phyloP scores from a whole-genome alignment of 306 rosid species.

The Vigna nakashimae region DNA sequence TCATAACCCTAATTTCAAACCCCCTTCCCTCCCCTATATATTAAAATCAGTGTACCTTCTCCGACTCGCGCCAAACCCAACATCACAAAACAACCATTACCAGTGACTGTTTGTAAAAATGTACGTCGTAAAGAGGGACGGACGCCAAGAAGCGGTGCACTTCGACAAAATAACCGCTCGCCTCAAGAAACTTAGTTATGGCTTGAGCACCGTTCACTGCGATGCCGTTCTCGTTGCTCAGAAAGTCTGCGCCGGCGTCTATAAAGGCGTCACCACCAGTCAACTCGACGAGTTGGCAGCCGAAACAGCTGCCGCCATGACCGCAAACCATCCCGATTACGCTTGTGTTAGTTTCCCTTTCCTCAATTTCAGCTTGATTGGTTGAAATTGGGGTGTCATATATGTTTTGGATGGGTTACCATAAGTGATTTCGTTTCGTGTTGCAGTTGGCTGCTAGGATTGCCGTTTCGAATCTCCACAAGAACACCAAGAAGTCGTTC shows the following conservation, averaged over 20 bases:
- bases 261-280: slow-evolving; percentile 93
- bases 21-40: slow-evolving; percentile 8
- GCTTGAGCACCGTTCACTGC: slow-evolving; percentile 80
- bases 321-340: slow-evolving; percentile 77
- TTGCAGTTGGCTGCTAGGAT: slow-evolving; percentile 86
- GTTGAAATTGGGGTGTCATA: not conserved
- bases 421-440: slow-evolving; percentile 8
- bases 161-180: slow-evolving; percentile 96
- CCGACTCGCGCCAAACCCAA: slow-evolving; percentile 35
- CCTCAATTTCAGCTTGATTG: not conserved
- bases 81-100: not conserved
- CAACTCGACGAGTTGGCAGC: slow-evolving; percentile 97
- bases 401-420: not conserved
- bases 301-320: slow-evolving; percentile 95
- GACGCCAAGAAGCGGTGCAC: slow-evolving; percentile 88
- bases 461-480: slow-evolving; percentile 80
- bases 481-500: slow-evolving; percentile 67
- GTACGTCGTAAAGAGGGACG: slow-evolving; percentile 94
- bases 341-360: not conserved
- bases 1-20: slow-evolving; percentile 28
- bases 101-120: slow-evolving; percentile 22
- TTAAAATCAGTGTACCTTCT: not conserved
- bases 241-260: slow-evolving; percentile 95
- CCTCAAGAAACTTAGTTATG: slow-evolving; percentile 92
- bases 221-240: slow-evolving; percentile 90